Evolutionary conservation across 2,329 filamentous ascomycete species (phyloP), one percentile per base, ranked within the genome.

Genomic region (Dactylonectria macrodidyma): DNA sequence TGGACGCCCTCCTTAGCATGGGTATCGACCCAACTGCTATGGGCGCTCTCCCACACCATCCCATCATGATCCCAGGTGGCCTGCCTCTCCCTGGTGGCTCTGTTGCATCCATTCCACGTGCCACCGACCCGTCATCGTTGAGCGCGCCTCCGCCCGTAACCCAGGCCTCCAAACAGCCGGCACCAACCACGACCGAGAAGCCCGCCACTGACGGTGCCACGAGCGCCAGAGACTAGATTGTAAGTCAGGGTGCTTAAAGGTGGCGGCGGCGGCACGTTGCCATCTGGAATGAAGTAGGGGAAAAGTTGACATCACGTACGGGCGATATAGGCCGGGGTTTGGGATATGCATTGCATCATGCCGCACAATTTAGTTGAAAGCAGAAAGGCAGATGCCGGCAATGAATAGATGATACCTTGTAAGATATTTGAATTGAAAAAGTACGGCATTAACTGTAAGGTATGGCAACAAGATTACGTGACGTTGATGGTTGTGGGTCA

Each of bases 381-480:
- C 26, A 30, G 26, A 30, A 30, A 65, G 48, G 51, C 41, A 30
- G 38, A 50, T 47, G 34, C 64, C 50, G 44, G 56, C 38, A 54
- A 68, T 62, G 59, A 63, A 74, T 75, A 67, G 63, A 75, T 67
- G 70, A 75, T 75, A 74, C 69, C 70, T 73, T 75, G 73, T 75
- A 75, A 68, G 48, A 69, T 59, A 66, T 41, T 67, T 64, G 51
- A 48, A 66, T 51, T 44, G 46, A 50, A 48, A 46, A 30, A 51
- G 24, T 8, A 51, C 30, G 16, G 9, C 22, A 38, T 38, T 19
- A 11, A 44, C 26, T 36, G 26, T 19, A 10, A 19, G 30, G 7
- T 19, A 6, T 50, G 12, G 33, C n/a, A 55, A 48, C n/a, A 55
- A 48, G 19, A 7, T 30, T 16, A 30, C 30, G 22, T 60, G 8